Base-by-base conservation (phyloP, 768 basidiomycete genomes). In the Trametes cubensis region DNA sequence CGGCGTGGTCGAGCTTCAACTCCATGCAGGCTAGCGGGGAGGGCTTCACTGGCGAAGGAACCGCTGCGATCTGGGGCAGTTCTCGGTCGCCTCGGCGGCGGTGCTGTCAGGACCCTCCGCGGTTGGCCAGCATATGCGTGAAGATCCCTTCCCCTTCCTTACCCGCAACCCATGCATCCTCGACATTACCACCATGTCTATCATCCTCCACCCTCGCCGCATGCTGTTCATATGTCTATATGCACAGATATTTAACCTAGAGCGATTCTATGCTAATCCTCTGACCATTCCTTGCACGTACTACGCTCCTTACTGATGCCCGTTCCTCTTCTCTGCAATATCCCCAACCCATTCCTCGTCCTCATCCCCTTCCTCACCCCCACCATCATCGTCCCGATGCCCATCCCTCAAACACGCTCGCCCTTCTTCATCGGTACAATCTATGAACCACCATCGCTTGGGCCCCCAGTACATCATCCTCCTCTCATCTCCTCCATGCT, bases 1-100 rank as follows among this genome's bases (percentile, higher is more conserved):
- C 83, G 8, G 88, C 88, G 26, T 94, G 92, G 92, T 80, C 79
- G 58, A 88, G 85, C 71, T 92, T 90, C 75, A 92, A 93, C 70
- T 76, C 83, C 13, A 81, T 94, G 77, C 83, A 83, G 52, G 83
- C 80, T 11, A 81, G 79, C 0, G 89, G 89, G 0, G 90, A 92
- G 69, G 90, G 91, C 28, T 89, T 90, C 66, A 63, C 71, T 11
- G 66, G 66, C 14, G 87, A 87, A 65, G 80, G 83, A 38, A 83
- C 86, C 2, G 78, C 81, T 20, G 82, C 82, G 13, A 79, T 91
- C 47, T 91, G 89, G 89, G 83, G 77, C 61, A 79, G n/a, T 91
- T 66, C 68, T 93, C 55, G 89, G 88, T 14, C 77, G 88, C 15
- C 82, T 93, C 11, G 86, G 87, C 5, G 87, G 87, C 48, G 89